These are phyloP conservation scores for Catunica adiposa DNA, from an alignment of 2,329 filamentous ascomycete species.

Conservation along the genomic window DNA sequence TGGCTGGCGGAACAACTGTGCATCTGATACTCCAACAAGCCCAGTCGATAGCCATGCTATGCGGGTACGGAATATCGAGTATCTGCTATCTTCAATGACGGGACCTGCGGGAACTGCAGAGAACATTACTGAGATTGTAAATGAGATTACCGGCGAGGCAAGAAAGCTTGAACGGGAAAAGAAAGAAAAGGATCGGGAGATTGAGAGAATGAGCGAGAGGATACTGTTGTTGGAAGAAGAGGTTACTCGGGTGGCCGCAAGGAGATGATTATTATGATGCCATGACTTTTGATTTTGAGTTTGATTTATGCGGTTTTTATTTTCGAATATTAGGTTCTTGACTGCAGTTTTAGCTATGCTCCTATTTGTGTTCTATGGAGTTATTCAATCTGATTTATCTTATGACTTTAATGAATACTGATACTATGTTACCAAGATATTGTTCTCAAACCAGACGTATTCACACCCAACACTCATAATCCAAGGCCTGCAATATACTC, in stretches of 20 bases:
- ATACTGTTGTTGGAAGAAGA: neutral
- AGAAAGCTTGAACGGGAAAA: neutral
- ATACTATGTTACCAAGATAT: too few relatives aligned
- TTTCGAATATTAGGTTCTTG: neutral
- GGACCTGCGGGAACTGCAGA: neutral
- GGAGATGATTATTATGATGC: neutral
- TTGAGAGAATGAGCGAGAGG: neutral
- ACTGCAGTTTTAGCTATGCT: too few relatives aligned
- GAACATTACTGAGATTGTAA: neutral
- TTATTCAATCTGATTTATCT: neutral
- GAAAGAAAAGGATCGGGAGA: neutral
- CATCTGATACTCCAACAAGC: too few relatives aligned
- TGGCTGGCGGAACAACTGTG: too few relatives aligned
- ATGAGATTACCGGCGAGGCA: neutral
- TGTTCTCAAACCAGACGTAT: too few relatives aligned
- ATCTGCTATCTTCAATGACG: neutral
- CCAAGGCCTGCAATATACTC: too few relatives aligned
- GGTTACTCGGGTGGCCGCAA: neutral
- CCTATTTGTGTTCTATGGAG: neutral
- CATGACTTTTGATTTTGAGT: neutral
- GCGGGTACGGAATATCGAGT: neutral
- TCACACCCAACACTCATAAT: too few relatives aligned
- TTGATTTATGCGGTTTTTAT: neutral
- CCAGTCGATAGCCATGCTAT: neutral
- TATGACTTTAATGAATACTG: too few relatives aligned